A percentile compares a stretch with the other conserved stretches of the same genome.
phyloP scores from a whole-genome alignment of 2,329 filamentous ascomycete species.

The Chaetomiaceae sp. region DNA sequence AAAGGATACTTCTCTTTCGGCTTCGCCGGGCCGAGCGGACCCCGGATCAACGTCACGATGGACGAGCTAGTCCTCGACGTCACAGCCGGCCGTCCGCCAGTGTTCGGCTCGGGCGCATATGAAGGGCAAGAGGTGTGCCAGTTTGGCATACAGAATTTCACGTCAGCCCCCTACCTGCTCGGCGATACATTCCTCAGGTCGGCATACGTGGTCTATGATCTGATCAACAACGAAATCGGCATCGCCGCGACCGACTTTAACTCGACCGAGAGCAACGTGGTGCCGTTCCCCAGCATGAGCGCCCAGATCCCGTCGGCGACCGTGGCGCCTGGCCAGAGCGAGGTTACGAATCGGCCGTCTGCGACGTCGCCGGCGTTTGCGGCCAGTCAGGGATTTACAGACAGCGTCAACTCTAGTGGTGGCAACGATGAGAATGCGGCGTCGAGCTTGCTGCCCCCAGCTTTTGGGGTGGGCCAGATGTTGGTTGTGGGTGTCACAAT shows the following conservation, averaged over 20 bases:
- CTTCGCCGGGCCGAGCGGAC: slow-evolving; percentile 46
- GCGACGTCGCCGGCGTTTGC: slow-evolving; percentile 33
- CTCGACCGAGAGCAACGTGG: slow-evolving; percentile 45
- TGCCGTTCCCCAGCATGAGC: slow-evolving; percentile 46
- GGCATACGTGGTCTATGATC: slow-evolving; percentile 57
- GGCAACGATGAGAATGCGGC: slow-evolving; percentile 16
- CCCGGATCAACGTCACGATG: slow-evolving; percentile 50
- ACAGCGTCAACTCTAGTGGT: too few relatives aligned
- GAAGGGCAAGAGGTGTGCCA: slow-evolving; percentile 46
- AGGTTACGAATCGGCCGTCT: slow-evolving; percentile 28
- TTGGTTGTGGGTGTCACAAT: slow-evolving; percentile 30
- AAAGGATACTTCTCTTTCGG: slow-evolving; percentile 51
- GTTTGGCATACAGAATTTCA: slow-evolving; percentile 54
- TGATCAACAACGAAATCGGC: slow-evolving; percentile 53
- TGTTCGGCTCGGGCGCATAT: slow-evolving; percentile 40
- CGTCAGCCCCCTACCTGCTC: slow-evolving; percentile 42
- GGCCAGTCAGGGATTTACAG: slow-evolving; percentile 37
- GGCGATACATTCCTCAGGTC: slow-evolving; percentile 58
- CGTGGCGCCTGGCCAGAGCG: slow-evolving; percentile 38
- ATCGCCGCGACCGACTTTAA: slow-evolving; percentile 55
- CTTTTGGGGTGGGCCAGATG: slow-evolving; percentile 16
- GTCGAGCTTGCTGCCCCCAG: slow-evolving; percentile 7
- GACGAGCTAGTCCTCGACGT: slow-evolving; percentile 52
- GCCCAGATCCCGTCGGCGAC: slow-evolving; percentile 50
- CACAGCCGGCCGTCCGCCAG: slow-evolving; percentile 31